phyloP scores from a whole-genome alignment of 768 basidiomycete species.

The Boletus barrowsii region DNA sequence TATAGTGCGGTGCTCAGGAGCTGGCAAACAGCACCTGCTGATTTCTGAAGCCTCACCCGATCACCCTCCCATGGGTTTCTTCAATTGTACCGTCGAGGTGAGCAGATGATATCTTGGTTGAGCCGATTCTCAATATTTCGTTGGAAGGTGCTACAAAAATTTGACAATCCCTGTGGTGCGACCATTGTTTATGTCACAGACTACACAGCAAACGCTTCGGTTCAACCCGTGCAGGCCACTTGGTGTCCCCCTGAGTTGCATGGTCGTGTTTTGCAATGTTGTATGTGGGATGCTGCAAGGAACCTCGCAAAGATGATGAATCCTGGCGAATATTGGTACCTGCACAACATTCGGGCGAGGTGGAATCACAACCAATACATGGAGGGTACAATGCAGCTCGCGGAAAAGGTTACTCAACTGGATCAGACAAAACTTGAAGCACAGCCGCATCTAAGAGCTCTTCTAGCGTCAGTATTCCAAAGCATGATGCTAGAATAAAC shows the following conservation, averaged over 20 bases:
- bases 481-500: neutral
- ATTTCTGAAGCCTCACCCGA: slow-evolving; percentile 50
- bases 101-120: slow-evolving; percentile 2
- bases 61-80: slow-evolving; percentile 46
- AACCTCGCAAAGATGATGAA: slow-evolving; percentile 41
- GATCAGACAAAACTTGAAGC: slow-evolving; percentile 36
- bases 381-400: slow-evolving; percentile 52
- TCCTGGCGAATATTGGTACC: slow-evolving; percentile 47
- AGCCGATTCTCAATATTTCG: neutral
- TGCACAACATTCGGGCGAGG: slow-evolving; percentile 52
- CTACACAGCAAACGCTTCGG: slow-evolving; percentile 47
- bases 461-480: slow-evolving; percentile 46
- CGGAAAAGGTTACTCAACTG: slow-evolving; percentile 43
- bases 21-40: slow-evolving; percentile 41
- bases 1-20: slow-evolving; percentile 8
- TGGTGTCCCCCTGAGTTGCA: slow-evolving; percentile 50
- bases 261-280: slow-evolving; percentile 48
- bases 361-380: slow-evolving; percentile 37
- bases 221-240: slow-evolving; percentile 33
- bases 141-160: slow-evolving; percentile 47
- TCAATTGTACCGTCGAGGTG: slow-evolving; percentile 65
- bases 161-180: slow-evolving; percentile 36
- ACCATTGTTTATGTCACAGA: slow-evolving; percentile 63
- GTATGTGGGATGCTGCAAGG: slow-evolving; percentile 56
- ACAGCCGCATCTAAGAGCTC: slow-evolving; percentile 40